These are phyloP conservation scores for Penicillium salamii DNA, from an alignment of 495 filamentous ascomycete genomes.

Conservation along the genomic window DNA sequence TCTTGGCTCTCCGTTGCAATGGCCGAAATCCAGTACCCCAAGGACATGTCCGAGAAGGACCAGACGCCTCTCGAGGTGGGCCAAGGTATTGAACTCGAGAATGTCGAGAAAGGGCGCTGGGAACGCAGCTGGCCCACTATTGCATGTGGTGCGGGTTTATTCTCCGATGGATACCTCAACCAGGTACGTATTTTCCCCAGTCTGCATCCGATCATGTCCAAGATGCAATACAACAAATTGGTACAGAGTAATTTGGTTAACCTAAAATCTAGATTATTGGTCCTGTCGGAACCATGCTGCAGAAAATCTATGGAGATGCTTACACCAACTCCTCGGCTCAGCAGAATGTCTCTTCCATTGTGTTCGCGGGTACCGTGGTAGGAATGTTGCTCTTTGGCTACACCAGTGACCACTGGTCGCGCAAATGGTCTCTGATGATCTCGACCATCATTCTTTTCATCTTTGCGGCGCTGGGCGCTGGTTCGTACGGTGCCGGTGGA, in stretches of 20 bases:
- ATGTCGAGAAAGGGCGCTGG: constrained; percentile 49
- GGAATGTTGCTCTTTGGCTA: constrained; percentile 84
- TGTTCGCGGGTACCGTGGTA: constrained; percentile 85
- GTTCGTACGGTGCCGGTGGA: constrained; percentile 67
- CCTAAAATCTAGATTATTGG: constrained; percentile 65
- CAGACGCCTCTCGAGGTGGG: constrained; percentile 4
- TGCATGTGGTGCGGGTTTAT: constrained; percentile 85
- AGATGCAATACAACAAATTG: background rate
- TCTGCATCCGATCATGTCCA: background rate
- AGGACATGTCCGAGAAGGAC: constrained; percentile 18
- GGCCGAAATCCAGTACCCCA: constrained; percentile 3
- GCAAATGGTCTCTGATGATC: constrained; percentile 74
- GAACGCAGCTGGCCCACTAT: constrained; percentile 65
- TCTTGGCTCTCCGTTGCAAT: background rate
- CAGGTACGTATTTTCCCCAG: constrained; percentile 47
- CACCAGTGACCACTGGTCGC: constrained; percentile 76
- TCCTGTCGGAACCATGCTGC: constrained; percentile 70
- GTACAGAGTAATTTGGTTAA: constrained; percentile 6
- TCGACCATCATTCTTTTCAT: constrained; percentile 81
- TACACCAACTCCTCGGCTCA: constrained; percentile 66
- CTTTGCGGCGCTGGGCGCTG: constrained; percentile 76
- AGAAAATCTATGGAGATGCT: constrained; percentile 55
- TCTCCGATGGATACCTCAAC: constrained; percentile 90
- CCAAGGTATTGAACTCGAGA: constrained; percentile 30
- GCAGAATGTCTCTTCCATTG: constrained; percentile 70